A percentile compares a stretch with the other conserved stretches of the same genome.
Conservation (phyloP, 352 stramenopile genomes). For the Phytopythium mirpurense region DNA sequence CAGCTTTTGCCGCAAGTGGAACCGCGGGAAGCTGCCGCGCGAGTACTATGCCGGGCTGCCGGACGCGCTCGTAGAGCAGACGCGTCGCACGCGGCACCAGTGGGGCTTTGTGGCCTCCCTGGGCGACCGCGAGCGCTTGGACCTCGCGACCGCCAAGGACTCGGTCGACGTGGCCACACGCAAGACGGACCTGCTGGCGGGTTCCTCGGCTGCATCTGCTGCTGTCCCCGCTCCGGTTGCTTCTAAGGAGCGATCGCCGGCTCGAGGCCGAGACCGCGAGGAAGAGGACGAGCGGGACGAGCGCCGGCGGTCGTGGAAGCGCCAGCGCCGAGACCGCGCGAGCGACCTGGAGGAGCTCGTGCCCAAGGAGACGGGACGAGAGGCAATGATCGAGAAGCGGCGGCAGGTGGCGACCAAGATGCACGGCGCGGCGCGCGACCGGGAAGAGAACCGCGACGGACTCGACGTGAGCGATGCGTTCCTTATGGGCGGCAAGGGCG, state of each 20-base stretch:
- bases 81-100: slow-evolving; percentile 59
- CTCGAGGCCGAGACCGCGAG: neutral
- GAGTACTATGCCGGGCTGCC: slow-evolving; percentile 71
- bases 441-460: slow-evolving; percentile 55
- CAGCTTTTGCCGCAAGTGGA: slow-evolving; percentile 66
- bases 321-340: slow-evolving; percentile 33
- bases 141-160: slow-evolving; percentile 58
- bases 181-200: slow-evolving; percentile 36
- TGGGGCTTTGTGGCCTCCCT: slow-evolving; percentile 63
- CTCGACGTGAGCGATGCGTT: slow-evolving; percentile 67
- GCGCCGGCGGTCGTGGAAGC: slow-evolving; percentile 13
- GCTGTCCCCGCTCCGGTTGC: too few relatives aligned
- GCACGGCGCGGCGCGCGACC: slow-evolving; percentile 55
- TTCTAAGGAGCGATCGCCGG: neutral
- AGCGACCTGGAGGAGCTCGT: slow-evolving; percentile 52
- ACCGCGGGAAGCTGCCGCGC: slow-evolving; percentile 35
- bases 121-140: slow-evolving; percentile 53
- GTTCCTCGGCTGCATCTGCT: neutral
- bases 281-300: slow-evolving; percentile 20
- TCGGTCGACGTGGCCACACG: slow-evolving; percentile 66
- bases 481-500: slow-evolving; percentile 39
- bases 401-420: slow-evolving; percentile 34
- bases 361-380: slow-evolving; percentile 55
- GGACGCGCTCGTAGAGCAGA: slow-evolving; percentile 57
- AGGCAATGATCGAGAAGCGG: slow-evolving; percentile 57